Evolutionary conservation across 345 rosid species (phyloP), one percentile per base, ranked within the genome.

Genomic region (Sonneratia alba): DNA sequence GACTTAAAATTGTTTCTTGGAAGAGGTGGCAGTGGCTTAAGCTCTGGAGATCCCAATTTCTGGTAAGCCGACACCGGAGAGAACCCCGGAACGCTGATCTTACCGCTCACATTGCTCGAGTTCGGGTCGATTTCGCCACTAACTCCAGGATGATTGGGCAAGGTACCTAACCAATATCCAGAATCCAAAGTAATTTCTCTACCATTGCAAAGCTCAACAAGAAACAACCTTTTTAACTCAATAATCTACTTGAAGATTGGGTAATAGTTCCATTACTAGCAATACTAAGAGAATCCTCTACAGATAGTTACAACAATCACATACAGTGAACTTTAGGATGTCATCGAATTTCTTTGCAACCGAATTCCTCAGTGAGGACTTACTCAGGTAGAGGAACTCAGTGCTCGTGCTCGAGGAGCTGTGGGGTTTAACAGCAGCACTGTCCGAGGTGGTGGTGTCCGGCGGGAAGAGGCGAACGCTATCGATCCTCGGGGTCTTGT

Each of bases 41-140:
- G 89, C 86, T 95, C 98, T 5, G 99, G 99, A 1, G 99, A 92
- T 56, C 88, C 96, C 3, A 88, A 78, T 53, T 90, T 92, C 56
- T 73, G 85, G 74, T 86, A 87, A 32, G 76, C 67, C 7, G 84
- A 72, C 69, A 87, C 67, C 19, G 84, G 49, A 1, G 89, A 72
- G 13, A 72, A 15, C 6, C 75, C 75, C n/a, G 75, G 48, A 15
- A 81, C 83, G 56, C 91, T 84, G 8, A 87, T 79, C 66, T 78
- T 87, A 12, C 82, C 72, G 19, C 81, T 75, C 19, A 36, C 73
- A 72, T 81, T 82, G 77, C 77, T 82, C 24, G 87, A 71, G 43
- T 68, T 40, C 14, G 79, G 24, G 64, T 74, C 55, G 59, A 75
- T 86, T 66, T 83, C 81, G 47, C 75, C 79, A 11, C 76, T 85